Evolutionary conservation across 768 basidiomycete species (phyloP).

Genomic region (Dictyophora rubrovolvata): DNA sequence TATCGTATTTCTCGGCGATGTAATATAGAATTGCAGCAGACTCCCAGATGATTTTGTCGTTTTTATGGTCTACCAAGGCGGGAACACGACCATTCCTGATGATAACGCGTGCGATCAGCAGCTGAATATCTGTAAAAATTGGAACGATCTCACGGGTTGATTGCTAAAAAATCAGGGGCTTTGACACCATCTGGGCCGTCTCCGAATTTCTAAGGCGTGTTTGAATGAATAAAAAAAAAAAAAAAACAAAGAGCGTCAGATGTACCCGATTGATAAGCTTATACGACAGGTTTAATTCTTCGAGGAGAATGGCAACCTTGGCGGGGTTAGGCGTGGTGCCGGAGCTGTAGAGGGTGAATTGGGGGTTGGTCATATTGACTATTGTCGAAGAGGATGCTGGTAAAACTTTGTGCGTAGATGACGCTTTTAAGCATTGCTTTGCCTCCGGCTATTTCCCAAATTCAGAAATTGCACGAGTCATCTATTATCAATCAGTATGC

Average conservation of each 20-base stretch:
- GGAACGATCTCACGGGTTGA: not conserved
- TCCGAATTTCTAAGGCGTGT: not conserved
- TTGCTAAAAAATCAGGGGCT: not conserved
- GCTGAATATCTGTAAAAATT: not conserved
- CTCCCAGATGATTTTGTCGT: constrained; percentile 17
- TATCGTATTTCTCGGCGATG: constrained; percentile 28
- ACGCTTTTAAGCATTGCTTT: too few relatives aligned
- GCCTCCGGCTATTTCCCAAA: too few relatives aligned
- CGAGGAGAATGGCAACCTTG: constrained; percentile 42
- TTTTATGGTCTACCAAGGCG: constrained; percentile 48
- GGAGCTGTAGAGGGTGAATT: not conserved
- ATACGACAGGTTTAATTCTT: constrained; percentile 52
- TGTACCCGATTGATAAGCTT: constrained; percentile 13
- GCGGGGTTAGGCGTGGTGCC: constrained; percentile 50
- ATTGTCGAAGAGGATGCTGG: not conserved
- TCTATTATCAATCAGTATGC: too few relatives aligned
- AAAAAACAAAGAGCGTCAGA: not conserved
- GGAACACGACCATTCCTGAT: constrained; percentile 52
- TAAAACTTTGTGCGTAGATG: not conserved
- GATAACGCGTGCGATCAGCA: not conserved
- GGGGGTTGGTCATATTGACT: not conserved
- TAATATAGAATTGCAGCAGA: constrained; percentile 27
- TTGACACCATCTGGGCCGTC: not conserved
- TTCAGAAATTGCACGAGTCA: too few relatives aligned
- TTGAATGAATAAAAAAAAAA: not conserved